phyloP scores from a whole-genome alignment of 1,284 basidiomycete genomes.

The Lignosus rhinocerotis region DNA sequence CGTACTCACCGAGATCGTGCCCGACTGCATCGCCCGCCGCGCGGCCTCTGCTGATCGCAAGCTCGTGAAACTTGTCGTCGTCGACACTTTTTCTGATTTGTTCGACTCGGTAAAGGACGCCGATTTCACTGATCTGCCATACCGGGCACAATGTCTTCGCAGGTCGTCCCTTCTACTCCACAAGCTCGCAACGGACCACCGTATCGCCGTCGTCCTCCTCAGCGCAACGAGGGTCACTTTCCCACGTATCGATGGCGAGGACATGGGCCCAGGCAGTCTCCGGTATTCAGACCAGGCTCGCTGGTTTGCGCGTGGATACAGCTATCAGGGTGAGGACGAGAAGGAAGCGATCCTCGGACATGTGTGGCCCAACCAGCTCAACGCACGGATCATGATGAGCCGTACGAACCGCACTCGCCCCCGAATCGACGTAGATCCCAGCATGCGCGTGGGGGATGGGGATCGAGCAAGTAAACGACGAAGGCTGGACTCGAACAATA shows the following conservation, averaged over 20 bases:
- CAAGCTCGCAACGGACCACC: slow-evolving; percentile 58
- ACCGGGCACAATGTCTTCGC: slow-evolving; percentile 71
- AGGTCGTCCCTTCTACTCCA: slow-evolving; percentile 71
- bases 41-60: slow-evolving; percentile 34
- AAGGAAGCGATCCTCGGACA: slow-evolving; percentile 87
- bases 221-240: slow-evolving; percentile 88
- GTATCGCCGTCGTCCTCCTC: slow-evolving; percentile 77
- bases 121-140: slow-evolving; percentile 58
- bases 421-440: slow-evolving; percentile 10
- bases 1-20: slow-evolving; percentile 65
- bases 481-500: slow-evolving; percentile 18
- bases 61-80: slow-evolving; percentile 70
- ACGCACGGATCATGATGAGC: slow-evolving; percentile 78
- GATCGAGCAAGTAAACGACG: slow-evolving; percentile 31
- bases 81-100: slow-evolving; percentile 83
- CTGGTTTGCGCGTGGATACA: slow-evolving; percentile 72
- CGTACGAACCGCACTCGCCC: slow-evolving; percentile 71
- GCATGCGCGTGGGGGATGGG: background rate
- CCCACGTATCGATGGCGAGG: slow-evolving; percentile 33
- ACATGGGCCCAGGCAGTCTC: slow-evolving; percentile 38
- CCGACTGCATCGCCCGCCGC: slow-evolving; percentile 51
- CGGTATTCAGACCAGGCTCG: slow-evolving; percentile 74
- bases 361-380: slow-evolving; percentile 90
- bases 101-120: slow-evolving; percentile 64
- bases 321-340: slow-evolving; percentile 50